Percentiles rank a stretch among this genome's conserved stretches.
These are phyloP conservation scores for Naganishia randhawae DNA, from an alignment of 768 basidiomycete genomes.

Conservation along the genomic window DNA sequence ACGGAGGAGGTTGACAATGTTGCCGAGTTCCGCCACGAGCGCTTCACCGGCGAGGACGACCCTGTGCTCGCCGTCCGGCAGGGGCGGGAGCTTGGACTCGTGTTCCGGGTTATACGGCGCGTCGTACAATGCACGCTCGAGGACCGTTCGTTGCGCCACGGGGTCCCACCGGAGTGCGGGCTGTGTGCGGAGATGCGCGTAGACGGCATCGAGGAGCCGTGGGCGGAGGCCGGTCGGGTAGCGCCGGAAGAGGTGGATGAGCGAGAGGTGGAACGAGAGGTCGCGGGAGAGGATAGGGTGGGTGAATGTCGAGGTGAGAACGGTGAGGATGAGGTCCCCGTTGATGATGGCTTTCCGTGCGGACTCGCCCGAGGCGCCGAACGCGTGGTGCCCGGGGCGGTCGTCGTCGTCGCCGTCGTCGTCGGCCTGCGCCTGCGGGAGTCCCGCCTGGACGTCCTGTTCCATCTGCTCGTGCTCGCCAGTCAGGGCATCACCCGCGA, in stretches of 20 bases:
- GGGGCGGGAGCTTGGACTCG: not conserved
- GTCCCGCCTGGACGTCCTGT: conserved; percentile 23
- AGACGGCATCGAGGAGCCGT: conserved; percentile 38
- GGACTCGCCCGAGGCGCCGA: conserved; percentile 44
- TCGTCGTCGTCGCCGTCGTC: conserved; percentile 77
- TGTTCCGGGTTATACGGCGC: conserved; percentile 39
- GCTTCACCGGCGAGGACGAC: conserved; percentile 22
- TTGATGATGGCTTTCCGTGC: conserved; percentile 43
- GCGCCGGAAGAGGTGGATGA: conserved; percentile 40
- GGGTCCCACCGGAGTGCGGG: conserved; percentile 24
- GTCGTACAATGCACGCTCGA: conserved; percentile 45
- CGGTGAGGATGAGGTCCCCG: conserved; percentile 34
- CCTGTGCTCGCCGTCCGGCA: conserved; percentile 14
- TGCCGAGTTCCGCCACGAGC: conserved; percentile 26
- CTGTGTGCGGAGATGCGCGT: conserved; percentile 35
- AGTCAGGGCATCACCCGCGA: conserved; percentile 44
- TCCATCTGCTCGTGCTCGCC: conserved; percentile 5
- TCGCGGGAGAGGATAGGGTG: conserved; percentile 48
- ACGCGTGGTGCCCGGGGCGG: conserved; percentile 68
- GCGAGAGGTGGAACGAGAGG: conserved; percentile 43
- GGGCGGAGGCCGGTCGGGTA: conserved; percentile 48
- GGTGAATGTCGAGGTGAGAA: conserved; percentile 31
- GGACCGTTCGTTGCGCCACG: conserved; percentile 35
- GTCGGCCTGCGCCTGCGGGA: conserved; percentile 62
- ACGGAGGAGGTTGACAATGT: conserved; percentile 41